A percentile compares a stretch with the other conserved stretches of the same genome.
These are phyloP conservation scores for Chaetomiaceae sp. DNA, from an alignment of 2,329 filamentous ascomycete genomes.

Conservation along the genomic window DNA sequence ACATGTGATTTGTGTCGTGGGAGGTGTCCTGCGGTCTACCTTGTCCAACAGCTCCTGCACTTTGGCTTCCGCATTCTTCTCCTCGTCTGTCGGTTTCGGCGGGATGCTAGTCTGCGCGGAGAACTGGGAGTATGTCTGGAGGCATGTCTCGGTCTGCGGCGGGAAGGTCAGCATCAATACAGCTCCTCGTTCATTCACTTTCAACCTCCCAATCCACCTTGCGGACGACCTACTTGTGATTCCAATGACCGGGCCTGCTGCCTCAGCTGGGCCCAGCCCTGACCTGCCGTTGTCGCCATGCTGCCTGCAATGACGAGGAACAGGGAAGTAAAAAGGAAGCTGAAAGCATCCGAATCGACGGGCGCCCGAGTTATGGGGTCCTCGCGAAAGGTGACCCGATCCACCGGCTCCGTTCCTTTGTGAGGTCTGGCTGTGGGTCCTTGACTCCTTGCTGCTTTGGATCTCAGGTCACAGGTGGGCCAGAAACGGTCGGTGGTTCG, in stretches of 20 bases:
- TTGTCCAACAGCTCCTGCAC: conserved; percentile 80
- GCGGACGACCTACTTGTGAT: conserved; percentile 62
- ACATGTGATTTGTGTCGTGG: background rate
- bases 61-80: conserved; percentile 72
- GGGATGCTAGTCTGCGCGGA: conserved; percentile 75
- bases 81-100: conserved; percentile 78
- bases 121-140: conserved; percentile 88
- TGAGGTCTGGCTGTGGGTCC: conserved; percentile 1
- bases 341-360: conserved; percentile 10
- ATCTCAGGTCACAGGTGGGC: too few relatives aligned
- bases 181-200: background rate
- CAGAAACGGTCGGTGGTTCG: too few relatives aligned
- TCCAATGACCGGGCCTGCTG: conserved; percentile 88
- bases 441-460: background rate
- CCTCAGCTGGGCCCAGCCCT: conserved; percentile 86
- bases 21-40: conserved; percentile 42
- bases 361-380: background rate
- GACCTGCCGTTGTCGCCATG: conserved; percentile 27
- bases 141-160: conserved; percentile 74
- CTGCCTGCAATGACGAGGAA: conserved; percentile 14
- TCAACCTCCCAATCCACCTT: background rate
- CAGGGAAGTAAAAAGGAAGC: conserved; percentile 1
- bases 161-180: background rate
- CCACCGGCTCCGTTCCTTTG: conserved; percentile 8
- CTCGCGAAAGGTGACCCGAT: background rate